Percentiles rank a stretch among this genome's conserved stretches.
These are phyloP conservation scores for Leccinum boreale DNA, from an alignment of 768 basidiomycete species.

Conservation along the genomic window DNA sequence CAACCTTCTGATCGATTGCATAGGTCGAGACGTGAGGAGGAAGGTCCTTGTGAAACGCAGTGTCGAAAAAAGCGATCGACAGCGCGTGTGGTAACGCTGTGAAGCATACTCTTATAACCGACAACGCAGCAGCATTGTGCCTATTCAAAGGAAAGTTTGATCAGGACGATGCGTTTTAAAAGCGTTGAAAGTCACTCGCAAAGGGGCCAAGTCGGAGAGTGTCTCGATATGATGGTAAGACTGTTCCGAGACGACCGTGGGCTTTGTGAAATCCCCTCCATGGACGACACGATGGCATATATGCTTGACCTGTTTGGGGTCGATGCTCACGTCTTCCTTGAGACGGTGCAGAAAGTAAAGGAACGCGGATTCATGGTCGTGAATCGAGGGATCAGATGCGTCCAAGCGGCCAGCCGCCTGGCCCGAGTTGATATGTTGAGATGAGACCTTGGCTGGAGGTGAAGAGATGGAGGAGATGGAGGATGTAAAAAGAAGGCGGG, in stretches of 20 bases:
- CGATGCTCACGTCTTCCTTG: constrained; percentile 39
- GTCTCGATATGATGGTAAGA: constrained; percentile 70
- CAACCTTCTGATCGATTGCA: constrained; percentile 64
- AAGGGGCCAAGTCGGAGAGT: constrained; percentile 76
- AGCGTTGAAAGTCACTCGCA: constrained; percentile 44
- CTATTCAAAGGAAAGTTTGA: constrained; percentile 26
- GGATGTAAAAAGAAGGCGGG: constrained; percentile 47
- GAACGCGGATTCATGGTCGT: constrained; percentile 63
- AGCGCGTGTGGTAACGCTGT: constrained; percentile 59
- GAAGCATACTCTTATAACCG: constrained; percentile 61
- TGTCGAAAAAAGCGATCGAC: constrained; percentile 87
- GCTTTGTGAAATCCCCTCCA: constrained; percentile 74
- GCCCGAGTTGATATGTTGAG: constrained; percentile 21
- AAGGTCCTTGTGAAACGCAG: constrained; percentile 77
- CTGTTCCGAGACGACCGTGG: constrained; percentile 63
- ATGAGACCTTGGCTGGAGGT: constrained; percentile 51
- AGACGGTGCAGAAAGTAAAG: constrained; percentile 53
- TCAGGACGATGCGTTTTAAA: not conserved
- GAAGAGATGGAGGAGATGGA: constrained; percentile 57
- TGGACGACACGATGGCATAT: constrained; percentile 86
- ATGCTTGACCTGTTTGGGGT: constrained; percentile 42
- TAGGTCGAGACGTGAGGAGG: constrained; percentile 77
- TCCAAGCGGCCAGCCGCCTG: constrained; percentile 18
- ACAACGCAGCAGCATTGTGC: constrained; percentile 60
- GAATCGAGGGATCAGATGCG: constrained; percentile 34